A percentile compares a stretch with the other conserved stretches of the same genome.
Evolutionary conservation across 2,329 filamentous ascomycete species (phyloP).

Genomic region (Incumbomyces delicatus): DNA sequence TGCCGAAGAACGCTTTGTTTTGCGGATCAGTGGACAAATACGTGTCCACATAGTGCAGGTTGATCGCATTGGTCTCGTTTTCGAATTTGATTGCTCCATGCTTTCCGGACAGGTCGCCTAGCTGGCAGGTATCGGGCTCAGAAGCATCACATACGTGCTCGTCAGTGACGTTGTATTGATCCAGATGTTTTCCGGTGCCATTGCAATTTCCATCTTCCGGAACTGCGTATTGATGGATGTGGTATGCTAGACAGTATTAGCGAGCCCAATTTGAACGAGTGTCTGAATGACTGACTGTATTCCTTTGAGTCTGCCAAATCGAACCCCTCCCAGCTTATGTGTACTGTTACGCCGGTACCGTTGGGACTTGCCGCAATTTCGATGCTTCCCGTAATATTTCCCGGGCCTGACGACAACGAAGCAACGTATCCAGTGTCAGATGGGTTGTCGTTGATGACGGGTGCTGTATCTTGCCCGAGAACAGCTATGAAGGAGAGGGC

Average conservation of each 20-base stretch:
- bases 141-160: conserved; percentile 48
- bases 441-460: background rate
- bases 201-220: conserved; percentile 62
- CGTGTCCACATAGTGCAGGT: conserved; percentile 35
- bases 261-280: background rate
- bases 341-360: conserved; percentile 1
- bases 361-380: background rate
- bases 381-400: conserved; percentile 2
- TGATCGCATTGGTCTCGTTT: conserved; percentile 23
- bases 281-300: background rate
- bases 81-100: conserved; percentile 50
- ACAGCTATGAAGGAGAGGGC: background rate
- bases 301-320: background rate
- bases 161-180: conserved; percentile 58
- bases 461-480: conserved; percentile 1
- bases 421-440: background rate
- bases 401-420: background rate
- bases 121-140: conserved; percentile 57
- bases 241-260: conserved; percentile 48
- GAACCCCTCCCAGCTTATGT: background rate
- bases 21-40: conserved; percentile 38
- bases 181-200: conserved; percentile 56
- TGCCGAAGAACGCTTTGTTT: conserved; percentile 42
- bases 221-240: conserved; percentile 59
- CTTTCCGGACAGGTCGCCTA: conserved; percentile 69